Conservation (phyloP, 192 early-diverging fungal species). For the Bifiguratus adelaidae region DNA sequence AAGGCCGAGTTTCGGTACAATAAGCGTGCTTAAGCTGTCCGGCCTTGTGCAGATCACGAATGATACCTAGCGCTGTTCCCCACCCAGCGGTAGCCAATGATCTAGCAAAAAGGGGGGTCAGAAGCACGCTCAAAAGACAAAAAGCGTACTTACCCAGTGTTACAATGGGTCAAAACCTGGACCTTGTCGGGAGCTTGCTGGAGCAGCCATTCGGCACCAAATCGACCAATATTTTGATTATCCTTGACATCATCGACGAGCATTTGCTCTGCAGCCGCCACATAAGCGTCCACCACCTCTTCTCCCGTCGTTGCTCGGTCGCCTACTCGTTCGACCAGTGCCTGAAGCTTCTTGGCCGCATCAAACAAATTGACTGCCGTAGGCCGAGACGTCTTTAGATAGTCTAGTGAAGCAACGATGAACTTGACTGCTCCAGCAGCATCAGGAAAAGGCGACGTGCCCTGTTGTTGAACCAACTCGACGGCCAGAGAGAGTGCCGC, state of each 20-base stretch:
- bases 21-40: conserved; percentile 62
- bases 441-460: conserved; percentile 12
- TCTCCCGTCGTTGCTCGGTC: conserved; percentile 12
- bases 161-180: conserved; percentile 91
- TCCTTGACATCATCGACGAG: conserved; percentile 76
- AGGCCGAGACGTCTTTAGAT: conserved; percentile 82
- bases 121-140: conserved; percentile 4
- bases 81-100: conserved; percentile 73
- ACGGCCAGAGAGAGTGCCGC: conserved; percentile 86
- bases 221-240: conserved; percentile 75
- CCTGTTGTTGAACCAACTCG: conserved; percentile 35
- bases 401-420: conserved; percentile 52
- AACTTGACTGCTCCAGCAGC: conserved; percentile 31
- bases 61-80: conserved; percentile 93
- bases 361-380: conserved; percentile 97
- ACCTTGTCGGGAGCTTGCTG: conserved; percentile 25
- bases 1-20: conserved; percentile 95
- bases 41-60: conserved; percentile 56
- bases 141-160: conserved; percentile 68
- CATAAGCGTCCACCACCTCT: conserved; percentile 47
- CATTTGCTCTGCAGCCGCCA: conserved; percentile 73
- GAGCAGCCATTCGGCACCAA: conserved; percentile 70
- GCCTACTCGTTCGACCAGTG: conserved; percentile 16
- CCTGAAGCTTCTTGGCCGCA: conserved; percentile 47
- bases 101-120: conserved; percentile 5